Percentiles rank a stretch among this genome's conserved stretches.
Conservation (phyloP, 2,329 filamentous ascomycete species). For the Xylaria sp. region DNA sequence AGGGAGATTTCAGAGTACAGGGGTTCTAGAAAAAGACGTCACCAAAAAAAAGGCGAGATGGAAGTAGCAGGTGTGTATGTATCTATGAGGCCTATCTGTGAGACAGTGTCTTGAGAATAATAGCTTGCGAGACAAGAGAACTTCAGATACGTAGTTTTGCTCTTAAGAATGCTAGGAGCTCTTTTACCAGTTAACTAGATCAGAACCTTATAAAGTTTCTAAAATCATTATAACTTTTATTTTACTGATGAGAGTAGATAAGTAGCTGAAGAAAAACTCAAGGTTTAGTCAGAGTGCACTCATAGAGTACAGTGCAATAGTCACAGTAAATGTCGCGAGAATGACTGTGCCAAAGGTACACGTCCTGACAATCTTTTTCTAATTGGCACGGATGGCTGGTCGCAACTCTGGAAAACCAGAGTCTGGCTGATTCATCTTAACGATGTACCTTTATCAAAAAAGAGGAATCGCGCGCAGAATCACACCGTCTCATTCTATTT, state of each 20-base stretch:
- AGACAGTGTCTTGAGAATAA: background rate
- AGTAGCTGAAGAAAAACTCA: background rate
- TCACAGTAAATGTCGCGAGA: background rate
- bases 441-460: constrained; percentile 4
- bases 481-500: background rate
- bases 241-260: background rate
- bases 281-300: background rate
- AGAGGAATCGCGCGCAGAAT: background rate
- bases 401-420: background rate
- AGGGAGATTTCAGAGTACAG: too few relatives aligned
- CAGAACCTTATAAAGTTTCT: background rate
- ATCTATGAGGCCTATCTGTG: background rate
- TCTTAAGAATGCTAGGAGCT: background rate
- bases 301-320: constrained; percentile 13
- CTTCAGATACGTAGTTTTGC: background rate
- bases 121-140: background rate
- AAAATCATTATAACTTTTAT: background rate
- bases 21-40: too few relatives aligned
- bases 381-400: background rate
- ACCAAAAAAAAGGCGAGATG: background rate
- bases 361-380: constrained; percentile 22
- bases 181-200: background rate
- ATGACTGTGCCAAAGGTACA: constrained; percentile 18
- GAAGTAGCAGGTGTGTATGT: background rate
- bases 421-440: background rate